Evolutionary conservation across 495 filamentous ascomycete species (phyloP).

Genomic region (Tuber umbilicatum): DNA sequence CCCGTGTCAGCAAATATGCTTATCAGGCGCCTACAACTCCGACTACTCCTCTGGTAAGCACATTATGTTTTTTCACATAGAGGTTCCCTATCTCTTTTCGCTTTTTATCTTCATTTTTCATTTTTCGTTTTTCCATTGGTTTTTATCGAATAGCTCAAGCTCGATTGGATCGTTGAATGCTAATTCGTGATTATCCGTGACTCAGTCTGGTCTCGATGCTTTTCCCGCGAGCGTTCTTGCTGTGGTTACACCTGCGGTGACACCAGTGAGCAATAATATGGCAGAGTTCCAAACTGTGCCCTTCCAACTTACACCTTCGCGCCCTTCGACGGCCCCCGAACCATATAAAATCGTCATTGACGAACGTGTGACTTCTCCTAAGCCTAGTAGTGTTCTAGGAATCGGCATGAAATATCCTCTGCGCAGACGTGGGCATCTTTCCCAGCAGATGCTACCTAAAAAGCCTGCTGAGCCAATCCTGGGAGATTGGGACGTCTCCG

Average conservation of each 20-base stretch:
- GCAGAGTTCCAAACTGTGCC: constrained; percentile 1
- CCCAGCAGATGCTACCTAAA: background rate
- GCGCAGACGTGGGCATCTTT: background rate
- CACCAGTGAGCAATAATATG: constrained; percentile 6
- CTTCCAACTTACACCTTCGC: constrained; percentile 2
- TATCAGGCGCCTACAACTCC: constrained; percentile 3
- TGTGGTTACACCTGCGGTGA: background rate
- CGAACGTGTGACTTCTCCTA: constrained; percentile 1
- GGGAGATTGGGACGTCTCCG: constrained; percentile 27
- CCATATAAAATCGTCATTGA: constrained; percentile 1
- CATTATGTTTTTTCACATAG: background rate
- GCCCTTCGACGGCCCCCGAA: constrained; percentile 10
- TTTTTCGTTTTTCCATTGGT: background rate
- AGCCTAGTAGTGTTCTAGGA: background rate
- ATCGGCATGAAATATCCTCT: background rate
- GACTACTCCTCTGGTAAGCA: constrained; percentile 2
- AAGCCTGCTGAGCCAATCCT: constrained; percentile 17
- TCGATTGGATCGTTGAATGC: background rate
- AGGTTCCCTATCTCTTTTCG: background rate
- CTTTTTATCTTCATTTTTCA: background rate
- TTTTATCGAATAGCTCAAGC: background rate
- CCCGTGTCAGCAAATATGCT: constrained; percentile 3
- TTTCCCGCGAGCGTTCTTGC: background rate
- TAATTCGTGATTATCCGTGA: constrained; percentile 1
- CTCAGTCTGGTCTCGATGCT: constrained; percentile 3